Evolutionary conservation across 768 basidiomycete genomes (phyloP).

Genomic region (Hericium rajendrae): DNA sequence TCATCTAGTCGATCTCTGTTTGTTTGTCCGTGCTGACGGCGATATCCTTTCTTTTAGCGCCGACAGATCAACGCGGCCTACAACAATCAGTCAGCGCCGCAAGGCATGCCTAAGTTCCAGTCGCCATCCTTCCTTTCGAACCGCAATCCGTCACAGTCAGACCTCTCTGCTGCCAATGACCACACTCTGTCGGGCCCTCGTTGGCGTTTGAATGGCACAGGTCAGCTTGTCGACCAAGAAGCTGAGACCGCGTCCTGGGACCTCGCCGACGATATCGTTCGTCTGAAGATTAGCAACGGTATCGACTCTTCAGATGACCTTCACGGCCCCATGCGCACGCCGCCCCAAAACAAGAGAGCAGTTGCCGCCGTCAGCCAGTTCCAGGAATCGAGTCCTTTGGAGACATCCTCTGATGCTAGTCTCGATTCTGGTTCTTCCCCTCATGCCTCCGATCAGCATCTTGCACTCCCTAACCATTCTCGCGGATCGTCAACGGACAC

Average conservation of each 20-base stretch:
- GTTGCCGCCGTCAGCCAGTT: constrained; percentile 43
- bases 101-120: constrained; percentile 12
- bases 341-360: constrained; percentile 56
- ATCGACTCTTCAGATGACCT: constrained; percentile 33
- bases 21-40: not conserved
- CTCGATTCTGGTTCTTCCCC: constrained; percentile 54
- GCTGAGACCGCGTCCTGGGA: constrained; percentile 45
- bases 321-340: constrained; percentile 47
- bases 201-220: constrained; percentile 57
- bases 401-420: constrained; percentile 63
- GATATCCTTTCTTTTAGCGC: constrained; percentile 10
- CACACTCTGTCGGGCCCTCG: constrained; percentile 35
- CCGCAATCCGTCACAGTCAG: constrained; percentile 16
- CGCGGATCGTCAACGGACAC: constrained; percentile 80
- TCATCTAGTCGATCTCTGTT: not conserved
- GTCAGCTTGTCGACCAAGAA: constrained; percentile 52
- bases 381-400: constrained; percentile 60
- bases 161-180: constrained; percentile 30
- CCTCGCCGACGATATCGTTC: constrained; percentile 62
- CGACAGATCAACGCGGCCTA: constrained; percentile 14
- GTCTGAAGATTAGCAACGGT: constrained; percentile 55
- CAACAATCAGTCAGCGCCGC: constrained; percentile 13
- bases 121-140: constrained; percentile 9
- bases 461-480: constrained; percentile 55
- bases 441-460: constrained; percentile 55